Evolutionary conservation across 768 basidiomycete species (phyloP).

Genomic region (Lentinula detonsa): DNA sequence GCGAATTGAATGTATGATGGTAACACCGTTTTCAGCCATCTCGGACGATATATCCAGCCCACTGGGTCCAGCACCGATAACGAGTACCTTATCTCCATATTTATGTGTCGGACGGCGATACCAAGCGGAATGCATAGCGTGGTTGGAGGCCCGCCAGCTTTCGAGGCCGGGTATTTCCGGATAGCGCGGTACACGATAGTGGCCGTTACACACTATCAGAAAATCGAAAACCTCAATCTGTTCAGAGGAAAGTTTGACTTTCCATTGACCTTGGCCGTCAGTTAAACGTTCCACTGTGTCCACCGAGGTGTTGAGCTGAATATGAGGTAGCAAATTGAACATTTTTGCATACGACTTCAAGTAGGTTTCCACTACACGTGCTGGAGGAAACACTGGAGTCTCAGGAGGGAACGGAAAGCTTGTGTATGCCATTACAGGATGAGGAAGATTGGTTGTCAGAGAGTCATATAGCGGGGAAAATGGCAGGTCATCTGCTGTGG

Average conservation of each 20-base stretch:
- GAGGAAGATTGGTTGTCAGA: slow-evolving; percentile 76
- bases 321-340: slow-evolving; percentile 55
- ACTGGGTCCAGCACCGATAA: slow-evolving; percentile 56
- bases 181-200: slow-evolving; percentile 59
- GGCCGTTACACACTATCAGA: slow-evolving; percentile 74
- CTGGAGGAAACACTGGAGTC: slow-evolving; percentile 64
- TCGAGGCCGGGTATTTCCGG: slow-evolving; percentile 56
- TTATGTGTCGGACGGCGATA: slow-evolving; percentile 49
- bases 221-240: slow-evolving; percentile 45
- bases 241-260: slow-evolving; percentile 33
- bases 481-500: slow-evolving; percentile 41
- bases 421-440: slow-evolving; percentile 68
- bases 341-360: slow-evolving; percentile 57
- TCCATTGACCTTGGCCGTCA: slow-evolving; percentile 33
- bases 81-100: slow-evolving; percentile 37
- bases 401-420: slow-evolving; percentile 63
- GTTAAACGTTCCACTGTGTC: slow-evolving; percentile 30
- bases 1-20: slow-evolving; percentile 52
- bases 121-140: slow-evolving; percentile 60
- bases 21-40: slow-evolving; percentile 34
- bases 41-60: slow-evolving; percentile 64
- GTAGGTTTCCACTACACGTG: slow-evolving; percentile 60
- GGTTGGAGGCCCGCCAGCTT: slow-evolving; percentile 46
- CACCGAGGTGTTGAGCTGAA: slow-evolving; percentile 60
- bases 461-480: slow-evolving; percentile 73